Evolutionary conservation across 1,284 basidiomycete species (phyloP), one percentile per base, ranked within the genome.

Genomic region (Cryptococcus depauperatus): DNA sequence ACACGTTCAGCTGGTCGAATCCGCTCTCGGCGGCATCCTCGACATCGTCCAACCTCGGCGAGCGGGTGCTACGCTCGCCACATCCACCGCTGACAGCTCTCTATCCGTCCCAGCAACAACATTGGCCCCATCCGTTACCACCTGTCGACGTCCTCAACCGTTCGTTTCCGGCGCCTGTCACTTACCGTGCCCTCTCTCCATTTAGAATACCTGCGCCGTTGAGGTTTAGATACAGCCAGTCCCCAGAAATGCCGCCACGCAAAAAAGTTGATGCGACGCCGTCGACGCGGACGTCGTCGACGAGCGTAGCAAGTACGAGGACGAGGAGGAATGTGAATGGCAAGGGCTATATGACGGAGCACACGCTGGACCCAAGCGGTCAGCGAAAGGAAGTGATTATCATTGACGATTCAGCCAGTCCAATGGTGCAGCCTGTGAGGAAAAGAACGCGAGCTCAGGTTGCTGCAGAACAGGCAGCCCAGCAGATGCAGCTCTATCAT

Each of bases 291-390:
- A 38, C 30, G 14, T 13, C 34, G 1, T 37, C 41, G n/a, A 27
- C 26, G 13, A 29, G 26, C 26, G 41, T 40, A 14, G 38, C 51
- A 3, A 41, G 33, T 13, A 38, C 51, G 23, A 43, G 46, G 28
- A 39, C 43, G 4, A 30, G 46, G 10, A 33, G 40, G n/a, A 35
- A 41, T 13, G 37, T 35, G 11, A 57, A 59, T 35, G 56, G 52
- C 4, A 67, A 63, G 39, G 62, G 64, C 11, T 68, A 63, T 62
- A 66, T 61, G 1, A 62, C 61, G 41, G 66, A 69, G 49, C 62
- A 66, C 41, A 69, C 64, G 3, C 64, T 60, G 26, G 64, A 67
- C 42, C 35, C 35, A 8, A 52, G 58, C 9, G 66, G 66, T n/a
- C 58, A 62, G 37, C 56, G 56, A 34, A 66, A 66, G 41, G 66